phyloP scores from a whole-genome alignment of 768 basidiomycete species.

The Neoboletus magnificus region DNA sequence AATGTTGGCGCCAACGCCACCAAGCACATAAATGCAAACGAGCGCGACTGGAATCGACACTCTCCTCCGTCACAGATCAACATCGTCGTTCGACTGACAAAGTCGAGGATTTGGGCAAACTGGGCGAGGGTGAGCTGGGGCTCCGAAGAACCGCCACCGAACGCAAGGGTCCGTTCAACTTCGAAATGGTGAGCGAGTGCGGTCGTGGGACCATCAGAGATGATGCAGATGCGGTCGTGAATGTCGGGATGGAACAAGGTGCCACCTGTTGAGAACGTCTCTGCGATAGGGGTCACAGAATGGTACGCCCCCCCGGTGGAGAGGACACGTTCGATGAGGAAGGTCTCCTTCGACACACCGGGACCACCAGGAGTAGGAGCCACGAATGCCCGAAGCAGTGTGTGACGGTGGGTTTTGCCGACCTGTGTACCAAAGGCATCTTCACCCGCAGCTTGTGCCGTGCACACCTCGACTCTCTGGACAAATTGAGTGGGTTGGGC shows the following conservation, averaged over 20 bases:
- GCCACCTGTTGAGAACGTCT: neutral
- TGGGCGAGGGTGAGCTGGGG: neutral
- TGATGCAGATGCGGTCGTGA: constrained; percentile 5
- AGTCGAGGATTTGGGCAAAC: constrained; percentile 2
- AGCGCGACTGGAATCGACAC: constrained; percentile 12
- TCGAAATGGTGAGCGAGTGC: neutral
- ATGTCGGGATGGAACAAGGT: constrained; percentile 10
- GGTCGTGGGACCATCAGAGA: neutral
- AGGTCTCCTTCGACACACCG: neutral
- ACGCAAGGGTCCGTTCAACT: constrained; percentile 10
- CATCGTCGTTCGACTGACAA: constrained; percentile 6
- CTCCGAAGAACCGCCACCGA: neutral
- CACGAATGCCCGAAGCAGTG: constrained; percentile 6
- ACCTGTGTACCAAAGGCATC: neutral
- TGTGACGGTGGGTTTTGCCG: neutral
- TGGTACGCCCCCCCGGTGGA: constrained; percentile 5
- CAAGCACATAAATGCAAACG: constrained; percentile 13
- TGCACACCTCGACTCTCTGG: constrained; percentile 12
- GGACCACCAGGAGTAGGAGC: neutral
- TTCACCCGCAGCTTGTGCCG: neutral
- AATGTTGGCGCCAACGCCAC: constrained; percentile 1
- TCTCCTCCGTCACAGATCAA: constrained; percentile 5
- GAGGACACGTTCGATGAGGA: constrained; percentile 18
- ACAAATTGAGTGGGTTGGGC: constrained; percentile 2
- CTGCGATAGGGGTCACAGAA: neutral